phyloP scores from a whole-genome alignment of 306 rosid genomes.

The Clitoria ternatea region DNA sequence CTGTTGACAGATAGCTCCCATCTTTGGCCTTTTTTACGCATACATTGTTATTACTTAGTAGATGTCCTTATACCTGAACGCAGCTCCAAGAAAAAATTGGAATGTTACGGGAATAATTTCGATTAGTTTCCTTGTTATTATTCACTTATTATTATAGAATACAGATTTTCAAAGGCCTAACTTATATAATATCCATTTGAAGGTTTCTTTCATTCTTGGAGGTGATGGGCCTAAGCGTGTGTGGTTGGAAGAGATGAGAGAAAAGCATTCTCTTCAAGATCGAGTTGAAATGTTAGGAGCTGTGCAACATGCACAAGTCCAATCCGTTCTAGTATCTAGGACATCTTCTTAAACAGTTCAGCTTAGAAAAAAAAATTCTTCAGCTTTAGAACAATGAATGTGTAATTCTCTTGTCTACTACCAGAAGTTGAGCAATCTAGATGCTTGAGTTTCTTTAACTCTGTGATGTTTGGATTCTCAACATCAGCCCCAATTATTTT shows the following conservation, averaged over 20 bases:
- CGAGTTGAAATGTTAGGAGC: too few relatives aligned
- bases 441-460: too few relatives aligned
- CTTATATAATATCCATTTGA: constrained; percentile 24
- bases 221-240: constrained; percentile 90
- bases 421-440: too few relatives aligned
- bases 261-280: too few relatives aligned
- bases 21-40: not conserved
- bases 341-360: constrained; percentile 75
- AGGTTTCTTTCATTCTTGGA: constrained; percentile 84
- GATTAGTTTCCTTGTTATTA: not conserved
- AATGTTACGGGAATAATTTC: not conserved
- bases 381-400: not conserved
- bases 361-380: not conserved
- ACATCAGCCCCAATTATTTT: too few relatives aligned
- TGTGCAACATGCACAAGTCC: too few relatives aligned
- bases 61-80: too few relatives aligned
- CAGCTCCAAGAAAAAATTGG: not conserved
- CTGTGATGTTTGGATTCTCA: too few relatives aligned
- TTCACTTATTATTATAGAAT: too few relatives aligned
- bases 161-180: constrained; percentile 17
- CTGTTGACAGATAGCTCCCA: not conserved
- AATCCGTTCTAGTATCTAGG: too few relatives aligned
- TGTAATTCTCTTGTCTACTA: too few relatives aligned
- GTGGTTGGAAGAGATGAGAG: too few relatives aligned
- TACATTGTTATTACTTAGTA: not conserved